Evolutionary conservation across 2,329 filamentous ascomycete genomes (phyloP), one percentile per base, ranked within the genome.

Genomic region (Huntiella bhutanensis): DNA sequence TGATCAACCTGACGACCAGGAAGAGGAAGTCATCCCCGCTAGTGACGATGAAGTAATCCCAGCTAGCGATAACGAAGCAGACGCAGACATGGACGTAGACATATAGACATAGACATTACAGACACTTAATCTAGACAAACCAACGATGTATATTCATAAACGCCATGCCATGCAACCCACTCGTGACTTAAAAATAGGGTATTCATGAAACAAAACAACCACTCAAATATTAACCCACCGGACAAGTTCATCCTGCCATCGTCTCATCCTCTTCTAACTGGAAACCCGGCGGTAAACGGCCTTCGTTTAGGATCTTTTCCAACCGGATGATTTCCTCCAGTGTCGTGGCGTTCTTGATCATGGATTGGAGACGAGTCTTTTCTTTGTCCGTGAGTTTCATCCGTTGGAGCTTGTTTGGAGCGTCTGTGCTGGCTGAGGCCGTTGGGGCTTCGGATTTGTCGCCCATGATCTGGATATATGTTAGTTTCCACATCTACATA

Each of bases 251-350:
- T 56, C 78, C 73, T 61, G 79, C 73, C 75, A 79, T 80, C 11
- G 61, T 63, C 53, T 71, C 69, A 41, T 51, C 51, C 36, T 64
- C 68, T 40, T 66, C 67, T 33, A 63, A 57, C 33, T 73, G 67
- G 32, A 77, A 71, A 22, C 77, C 82, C 33, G 72, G 69, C 2
- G 88, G 88, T 60, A 96, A 70, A 57, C 82, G 70, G 1, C 91
- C 91, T 61, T 96, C 88, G 52, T 83, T 82, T 53, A 96, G 64
- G 62, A 91, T 84, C 67, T 88, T 93, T 67, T 98, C 91, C 58
- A 98, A 61, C 54, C 76, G 72, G 48, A 84, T 80, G 58, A 98
- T 92, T 65, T 96, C 91, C 54, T 86, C 80, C 57, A 98, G 61
- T 57, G 81, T 93, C 60, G 80, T 86, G 4, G 91, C 88, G 57